Conservation (phyloP, 106 monocot genomes). For the Chionographis japonica region DNA sequence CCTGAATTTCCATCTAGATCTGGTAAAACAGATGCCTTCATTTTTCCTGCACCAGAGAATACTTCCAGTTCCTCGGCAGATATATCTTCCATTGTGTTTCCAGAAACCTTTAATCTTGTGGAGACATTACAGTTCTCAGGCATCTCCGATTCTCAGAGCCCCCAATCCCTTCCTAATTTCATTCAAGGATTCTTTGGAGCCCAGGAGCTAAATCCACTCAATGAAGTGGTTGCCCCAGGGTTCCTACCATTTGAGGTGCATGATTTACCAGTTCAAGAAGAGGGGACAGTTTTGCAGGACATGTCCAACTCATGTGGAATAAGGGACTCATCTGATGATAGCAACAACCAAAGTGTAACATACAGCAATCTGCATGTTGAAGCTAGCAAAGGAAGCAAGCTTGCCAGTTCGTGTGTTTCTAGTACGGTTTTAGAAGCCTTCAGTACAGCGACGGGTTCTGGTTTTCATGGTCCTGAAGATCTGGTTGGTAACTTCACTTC, state of each 20-base stretch:
- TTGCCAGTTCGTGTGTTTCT: slow-evolving; percentile 21
- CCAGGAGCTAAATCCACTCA: slow-evolving; percentile 26
- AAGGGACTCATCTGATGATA: slow-evolving; percentile 36
- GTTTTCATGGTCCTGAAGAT: slow-evolving; percentile 32
- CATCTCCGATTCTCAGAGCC: slow-evolving; percentile 16
- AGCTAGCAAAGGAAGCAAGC: slow-evolving; percentile 14
- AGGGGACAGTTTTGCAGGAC: slow-evolving; percentile 22
- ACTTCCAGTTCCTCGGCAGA: slow-evolving; percentile 35
- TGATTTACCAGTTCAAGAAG: slow-evolving; percentile 15
- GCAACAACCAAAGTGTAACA: slow-evolving; percentile 11
- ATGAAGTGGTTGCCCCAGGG: slow-evolving; percentile 15
- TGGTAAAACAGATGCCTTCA: slow-evolving; percentile 11
- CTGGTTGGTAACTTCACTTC: slow-evolving; percentile 24
- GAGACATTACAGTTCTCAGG: slow-evolving; percentile 24
- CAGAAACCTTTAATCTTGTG: slow-evolving; percentile 17
- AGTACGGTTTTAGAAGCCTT: slow-evolving; percentile 28
- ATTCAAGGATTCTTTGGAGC: slow-evolving; percentile 33
- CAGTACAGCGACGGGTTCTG: slow-evolving; percentile 12
- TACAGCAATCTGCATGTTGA: slow-evolving; percentile 36
- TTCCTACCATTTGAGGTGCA: slow-evolving; percentile 28
- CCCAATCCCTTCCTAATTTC: slow-evolving; percentile 21
- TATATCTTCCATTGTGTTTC: slow-evolving; percentile 42
- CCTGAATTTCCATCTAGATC: slow-evolving; percentile 1
- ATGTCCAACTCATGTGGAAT: slow-evolving; percentile 32
- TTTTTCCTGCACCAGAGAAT: slow-evolving; percentile 33